Evolutionary conservation across 495 filamentous ascomycete genomes (phyloP), one percentile per base, ranked within the genome.

Genomic region (Neurospora sp.): DNA sequence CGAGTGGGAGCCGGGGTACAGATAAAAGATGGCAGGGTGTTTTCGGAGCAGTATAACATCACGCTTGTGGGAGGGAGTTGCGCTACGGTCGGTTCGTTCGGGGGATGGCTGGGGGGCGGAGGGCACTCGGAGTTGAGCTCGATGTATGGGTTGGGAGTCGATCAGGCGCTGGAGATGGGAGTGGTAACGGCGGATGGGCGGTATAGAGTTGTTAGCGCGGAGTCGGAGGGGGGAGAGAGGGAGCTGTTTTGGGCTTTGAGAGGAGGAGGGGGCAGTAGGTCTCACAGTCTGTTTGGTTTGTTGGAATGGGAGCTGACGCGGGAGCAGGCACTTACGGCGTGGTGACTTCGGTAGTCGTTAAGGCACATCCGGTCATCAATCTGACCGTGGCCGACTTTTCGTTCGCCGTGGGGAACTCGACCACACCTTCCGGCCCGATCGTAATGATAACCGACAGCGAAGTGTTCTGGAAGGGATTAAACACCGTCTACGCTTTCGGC

Each of bases 171-270:
- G 31, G 78, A 84, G 15, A 79, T 84, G 69, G 79, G 84, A 38
- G 77, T 87, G 4, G 83, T 89, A 2, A 83, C 84, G 0, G 83
- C 85, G 2, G 83, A 86, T 70, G 86, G 86, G 7, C 74, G 75
- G 6, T 83, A 81, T 45, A 54, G 21, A 0, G 4, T 54, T 5
- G 71, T 83, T 39, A 84, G 80, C 7, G 85, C 85, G 1, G 83
- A 84, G 40, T 77, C 79, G 24, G 77, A 76, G n/a, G 78, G 82
- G 9, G 84, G 87, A 59, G 17, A 69, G 4, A 73, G 73, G 37
- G 86, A 88, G 72, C 79, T 89, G 21, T 89, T 88, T 71, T 84
- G 84, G 78, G 88, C 86, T 0, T 75, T 91, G 19, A 80, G 87
- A 21, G 88, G 89, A 0, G 88, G 88, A 6, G 83, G 84, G 19